Evolutionary conservation across 176 grass and related monocot genomes (phyloP).

Genomic region (Eremochloa ophiuroides): DNA sequence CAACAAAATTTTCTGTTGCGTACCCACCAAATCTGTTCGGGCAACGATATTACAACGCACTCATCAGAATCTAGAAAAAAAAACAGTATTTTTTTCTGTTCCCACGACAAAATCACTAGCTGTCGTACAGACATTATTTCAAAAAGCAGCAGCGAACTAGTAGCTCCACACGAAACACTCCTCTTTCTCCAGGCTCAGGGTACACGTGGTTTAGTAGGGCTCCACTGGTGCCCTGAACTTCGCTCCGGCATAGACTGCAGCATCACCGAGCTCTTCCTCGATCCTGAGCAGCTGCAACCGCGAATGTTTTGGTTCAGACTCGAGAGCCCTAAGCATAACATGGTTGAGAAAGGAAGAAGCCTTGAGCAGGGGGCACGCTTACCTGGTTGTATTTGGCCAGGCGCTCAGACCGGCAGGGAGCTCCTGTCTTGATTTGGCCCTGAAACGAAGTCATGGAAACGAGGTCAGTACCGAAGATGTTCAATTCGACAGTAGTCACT

Average conservation of each 20-base stretch:
- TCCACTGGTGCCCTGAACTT: slow-evolving; percentile 92
- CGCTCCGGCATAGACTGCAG: slow-evolving; percentile 62
- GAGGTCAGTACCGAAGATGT: neutral
- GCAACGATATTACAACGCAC: neutral
- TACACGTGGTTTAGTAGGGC: slow-evolving; percentile 45
- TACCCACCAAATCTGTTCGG: neutral
- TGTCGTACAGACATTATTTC: neutral
- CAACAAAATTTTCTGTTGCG: too few species aligned
- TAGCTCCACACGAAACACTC: neutral
- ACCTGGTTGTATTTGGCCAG: slow-evolving; percentile 99
- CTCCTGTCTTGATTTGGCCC: slow-evolving; percentile 98
- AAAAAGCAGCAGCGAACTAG: neutral
- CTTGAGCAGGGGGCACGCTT: neutral
- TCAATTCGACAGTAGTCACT: neutral
- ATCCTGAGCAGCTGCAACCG: slow-evolving; percentile 83
- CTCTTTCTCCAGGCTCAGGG: neutral
- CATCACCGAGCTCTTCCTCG: slow-evolving; percentile 80
- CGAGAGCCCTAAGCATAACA: neutral
- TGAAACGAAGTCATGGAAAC: slow-evolving; percentile 25
- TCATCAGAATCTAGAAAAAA: neutral
- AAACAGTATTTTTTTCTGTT: neutral
- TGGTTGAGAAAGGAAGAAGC: neutral
- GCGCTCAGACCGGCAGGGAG: slow-evolving; percentile 92
- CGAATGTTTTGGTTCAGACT: neutral
- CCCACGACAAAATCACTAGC: neutral